Base-by-base conservation (phyloP, 2,329 filamentous ascomycete genomes). In the Gnomoniopsis sp. region DNA sequence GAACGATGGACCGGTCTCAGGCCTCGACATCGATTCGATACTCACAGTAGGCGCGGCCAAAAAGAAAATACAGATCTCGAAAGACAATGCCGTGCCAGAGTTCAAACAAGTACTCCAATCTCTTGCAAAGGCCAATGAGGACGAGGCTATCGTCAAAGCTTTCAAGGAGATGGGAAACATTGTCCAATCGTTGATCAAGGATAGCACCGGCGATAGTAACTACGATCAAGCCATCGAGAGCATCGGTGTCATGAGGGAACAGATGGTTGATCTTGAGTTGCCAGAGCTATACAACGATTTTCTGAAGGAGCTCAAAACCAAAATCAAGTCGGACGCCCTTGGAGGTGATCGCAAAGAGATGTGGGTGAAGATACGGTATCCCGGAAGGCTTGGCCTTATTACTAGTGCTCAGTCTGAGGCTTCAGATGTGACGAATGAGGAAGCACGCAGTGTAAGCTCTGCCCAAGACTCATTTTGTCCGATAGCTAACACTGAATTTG, bases 1-100 rank as follows among this genome's bases (percentile, higher is more conserved):
- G 66, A 46, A 49, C 4, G 17, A 12, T 7, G 46, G 33, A 33
- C 95, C 95, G 0, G 83, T 96, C 10, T 98, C 93, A 0, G 93
- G 93, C 21, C 86, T 99, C 44, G 90, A 98, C 66, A 83, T 98
- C 43, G 89, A 93, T 60, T 86, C 86, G 4, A 83, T 98, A 2
- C 85, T 98, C n/a, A 75, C 75, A 30, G 73, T 73, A 61, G 46
- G 23, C 6, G 15, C 43, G 15, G 49, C 50, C 19, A 41, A 49
- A 8, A 53, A 59, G 15, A 64, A 65, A 51, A 68, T 62, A 7
- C 71, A 68, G 58, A 79, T 86, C 22, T 77, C 78, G 2, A 71
- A 82, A 0, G 81, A 88, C 11, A 98, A 98, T 63, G 86, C 93
- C 1, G 86, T 98, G 6, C 92, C 95, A 0, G 90, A 93, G 60